Evolutionary conservation across 2,329 filamentous ascomycete species (phyloP).

Genomic region (Monosporascus sp.): DNA sequence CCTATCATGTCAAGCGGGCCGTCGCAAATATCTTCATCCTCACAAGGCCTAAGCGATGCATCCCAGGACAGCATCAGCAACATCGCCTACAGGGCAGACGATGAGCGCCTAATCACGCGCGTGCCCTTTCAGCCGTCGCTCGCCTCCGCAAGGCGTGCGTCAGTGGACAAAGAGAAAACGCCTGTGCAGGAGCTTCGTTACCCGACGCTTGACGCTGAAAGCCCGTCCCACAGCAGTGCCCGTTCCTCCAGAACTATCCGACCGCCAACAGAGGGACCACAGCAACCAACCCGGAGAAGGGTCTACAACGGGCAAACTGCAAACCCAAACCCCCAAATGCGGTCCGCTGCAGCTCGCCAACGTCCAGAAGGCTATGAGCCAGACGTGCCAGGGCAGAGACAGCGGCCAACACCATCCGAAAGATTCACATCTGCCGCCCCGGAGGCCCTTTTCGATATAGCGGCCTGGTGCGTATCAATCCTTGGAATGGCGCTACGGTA

Average conservation of each 20-base stretch:
- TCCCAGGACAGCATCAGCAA: conserved; percentile 54
- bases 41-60: conserved; percentile 34
- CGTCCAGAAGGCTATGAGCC: conserved; percentile 3
- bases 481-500: conserved; percentile 55
- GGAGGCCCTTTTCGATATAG: conserved; percentile 31
- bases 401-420: conserved; percentile 19
- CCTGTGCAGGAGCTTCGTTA: conserved; percentile 50
- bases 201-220: conserved; percentile 41
- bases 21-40: conserved; percentile 42
- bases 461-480: conserved; percentile 50
- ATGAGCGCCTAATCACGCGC: conserved; percentile 50
- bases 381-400: conserved; percentile 7
- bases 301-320: conserved; percentile 15
- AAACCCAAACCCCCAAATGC: conserved; percentile 14
- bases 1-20: conserved; percentile 38
- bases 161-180: conserved; percentile 29
- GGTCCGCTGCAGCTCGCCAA: conserved; percentile 3
- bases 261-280: conserved; percentile 21
- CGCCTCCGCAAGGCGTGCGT: conserved; percentile 19
- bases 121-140: conserved; percentile 52
- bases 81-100: conserved; percentile 48
- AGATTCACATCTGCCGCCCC: conserved; percentile 33
- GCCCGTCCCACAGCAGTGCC: conserved; percentile 29
- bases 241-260: conserved; percentile 30
- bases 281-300: conserved; percentile 21